Base-by-base conservation (phyloP, 2,329 filamentous ascomycete species). In the Pseudocercospora eumusae region DNA sequence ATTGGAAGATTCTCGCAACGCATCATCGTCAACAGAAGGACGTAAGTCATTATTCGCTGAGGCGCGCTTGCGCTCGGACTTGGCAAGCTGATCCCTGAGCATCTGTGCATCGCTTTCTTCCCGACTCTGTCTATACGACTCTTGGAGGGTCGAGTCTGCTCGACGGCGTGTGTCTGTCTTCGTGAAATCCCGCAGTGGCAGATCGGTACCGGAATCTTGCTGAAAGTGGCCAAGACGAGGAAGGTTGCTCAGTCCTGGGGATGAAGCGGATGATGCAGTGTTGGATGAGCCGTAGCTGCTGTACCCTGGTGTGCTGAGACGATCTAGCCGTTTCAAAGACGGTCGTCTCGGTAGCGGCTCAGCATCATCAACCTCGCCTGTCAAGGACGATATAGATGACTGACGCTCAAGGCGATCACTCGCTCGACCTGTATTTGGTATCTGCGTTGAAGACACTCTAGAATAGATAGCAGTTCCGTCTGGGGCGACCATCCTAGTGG, bases 401-500 rank as follows among this genome's bases (percentile, higher is more conserved):
- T 40, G 33, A 49, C 31, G 61, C 27, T 59, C 56, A 6, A 63
- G 33, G 10, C 56, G n/a, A 21, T 65, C 50, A 70, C 68, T 27
- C 68, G 67, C 23, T 64, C 56, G 2, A 18, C 27, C 1, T 66
- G 64, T 33, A 66, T 59, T n/a, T 67, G 66, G 33, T 66, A 57
- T 11, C 65, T 60, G 2, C 67, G 57, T 0, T 9, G 50, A 31
- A 36, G 50, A 11, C 20, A 68, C 61, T 9, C 57, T 47, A 18
- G 64, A 56, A 54, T 72, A 71, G n/a, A 69, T 57, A 10, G 71
- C 69, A 15, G 68, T 72, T 13, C 71, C 70, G 47, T 66, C 68
- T 1, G 64, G 47, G 6, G 56, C 45, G 9, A 69, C 59, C 11
- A 54, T 61, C 60, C 62, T 61, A 2, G n/a, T 56, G 36, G 55